Evolutionary conservation across 495 filamentous ascomycete genomes (phyloP).

Genomic region (Chaetomium tenue): DNA sequence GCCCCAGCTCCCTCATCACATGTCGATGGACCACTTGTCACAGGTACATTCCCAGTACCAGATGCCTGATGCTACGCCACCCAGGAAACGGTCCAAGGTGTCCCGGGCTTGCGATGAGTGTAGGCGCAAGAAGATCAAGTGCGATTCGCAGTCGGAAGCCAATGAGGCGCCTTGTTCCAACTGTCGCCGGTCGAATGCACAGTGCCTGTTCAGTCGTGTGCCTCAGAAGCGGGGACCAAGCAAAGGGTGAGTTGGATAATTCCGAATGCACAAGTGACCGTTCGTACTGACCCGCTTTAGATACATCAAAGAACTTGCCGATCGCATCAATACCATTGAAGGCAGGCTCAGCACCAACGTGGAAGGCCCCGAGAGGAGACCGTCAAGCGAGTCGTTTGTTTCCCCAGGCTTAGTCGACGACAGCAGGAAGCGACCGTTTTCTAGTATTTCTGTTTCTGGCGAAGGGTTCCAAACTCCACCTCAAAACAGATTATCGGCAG

Average conservation of each 20-base stretch:
- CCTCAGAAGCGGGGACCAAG: slow-evolving; percentile 94
- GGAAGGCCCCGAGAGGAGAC: slow-evolving; percentile 33
- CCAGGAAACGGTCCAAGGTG: slow-evolving; percentile 83
- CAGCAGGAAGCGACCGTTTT: slow-evolving; percentile 46
- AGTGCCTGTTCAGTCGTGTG: slow-evolving; percentile 86
- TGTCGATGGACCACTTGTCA: slow-evolving; percentile 33
- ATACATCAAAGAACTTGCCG: slow-evolving; percentile 95
- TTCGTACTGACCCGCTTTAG: slow-evolving; percentile 42
- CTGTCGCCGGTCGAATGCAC: slow-evolving; percentile 72
- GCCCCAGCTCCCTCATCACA: slow-evolving; percentile 39
- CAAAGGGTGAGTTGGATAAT: slow-evolving; percentile 66
- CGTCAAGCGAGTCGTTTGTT: slow-evolving; percentile 40
- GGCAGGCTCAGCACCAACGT: slow-evolving; percentile 48
- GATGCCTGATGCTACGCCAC: slow-evolving; percentile 59
- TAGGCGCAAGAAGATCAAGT: slow-evolving; percentile 93
- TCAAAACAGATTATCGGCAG: slow-evolving; percentile 30
- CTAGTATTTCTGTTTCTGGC: slow-evolving; percentile 48
- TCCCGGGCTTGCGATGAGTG: slow-evolving; percentile 95
- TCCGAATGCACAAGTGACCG: not conserved
- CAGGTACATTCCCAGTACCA: slow-evolving; percentile 25
- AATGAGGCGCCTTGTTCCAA: slow-evolving; percentile 80
- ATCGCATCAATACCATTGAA: slow-evolving; percentile 81
- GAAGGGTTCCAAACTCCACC: slow-evolving; percentile 39
- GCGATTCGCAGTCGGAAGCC: slow-evolving; percentile 79
- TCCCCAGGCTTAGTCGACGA: slow-evolving; percentile 39